These are phyloP conservation scores for Epichloe aotearoae DNA, from an alignment of 2,329 filamentous ascomycete genomes.

Conservation along the genomic window DNA sequence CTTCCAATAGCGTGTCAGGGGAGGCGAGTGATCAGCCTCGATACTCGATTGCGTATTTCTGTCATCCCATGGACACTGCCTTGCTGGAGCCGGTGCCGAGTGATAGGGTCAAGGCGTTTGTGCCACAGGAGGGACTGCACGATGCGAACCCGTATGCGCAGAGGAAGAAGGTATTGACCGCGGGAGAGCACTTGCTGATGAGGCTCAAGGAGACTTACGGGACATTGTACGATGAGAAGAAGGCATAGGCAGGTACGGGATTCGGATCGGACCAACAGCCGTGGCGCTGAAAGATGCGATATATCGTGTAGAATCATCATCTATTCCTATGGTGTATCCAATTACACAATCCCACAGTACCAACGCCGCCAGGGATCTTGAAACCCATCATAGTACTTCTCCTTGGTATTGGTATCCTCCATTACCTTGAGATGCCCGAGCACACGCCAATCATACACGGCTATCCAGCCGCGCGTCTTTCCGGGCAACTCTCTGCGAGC, in stretches of 20 bases:
- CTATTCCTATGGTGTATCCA: too few relatives aligned
- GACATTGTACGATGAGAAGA: conserved; percentile 35
- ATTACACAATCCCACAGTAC: conserved; percentile 26
- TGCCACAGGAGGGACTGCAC: conserved; percentile 16
- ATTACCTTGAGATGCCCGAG: conserved; percentile 26
- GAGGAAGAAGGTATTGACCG: conserved; percentile 45
- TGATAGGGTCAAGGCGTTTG: conserved; percentile 34
- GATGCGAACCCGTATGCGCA: conserved; percentile 35
- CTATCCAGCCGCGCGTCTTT: conserved; percentile 23
- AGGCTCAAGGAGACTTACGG: conserved; percentile 46
- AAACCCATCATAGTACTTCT: conserved; percentile 22
- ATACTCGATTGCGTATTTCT: conserved; percentile 58
- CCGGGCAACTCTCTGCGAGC: conserved; percentile 14
- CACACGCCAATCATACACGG: conserved; percentile 34
- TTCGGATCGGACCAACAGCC: neutral
- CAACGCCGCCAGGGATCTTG: conserved; percentile 30
- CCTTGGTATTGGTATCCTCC: conserved; percentile 20
- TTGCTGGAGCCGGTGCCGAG: conserved; percentile 47
- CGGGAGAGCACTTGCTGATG: conserved; percentile 50
- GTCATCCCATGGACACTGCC: conserved; percentile 44
- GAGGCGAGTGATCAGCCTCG: conserved; percentile 37
- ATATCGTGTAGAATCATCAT: too few relatives aligned
- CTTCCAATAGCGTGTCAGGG: conserved; percentile 18
- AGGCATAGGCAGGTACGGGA: neutral
- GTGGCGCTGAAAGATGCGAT: neutral